Percentiles rank a stretch among this genome's conserved stretches.
These are phyloP conservation scores for Xanthoconium stramineum DNA, from an alignment of 768 basidiomycete species.

Conservation along the genomic window DNA sequence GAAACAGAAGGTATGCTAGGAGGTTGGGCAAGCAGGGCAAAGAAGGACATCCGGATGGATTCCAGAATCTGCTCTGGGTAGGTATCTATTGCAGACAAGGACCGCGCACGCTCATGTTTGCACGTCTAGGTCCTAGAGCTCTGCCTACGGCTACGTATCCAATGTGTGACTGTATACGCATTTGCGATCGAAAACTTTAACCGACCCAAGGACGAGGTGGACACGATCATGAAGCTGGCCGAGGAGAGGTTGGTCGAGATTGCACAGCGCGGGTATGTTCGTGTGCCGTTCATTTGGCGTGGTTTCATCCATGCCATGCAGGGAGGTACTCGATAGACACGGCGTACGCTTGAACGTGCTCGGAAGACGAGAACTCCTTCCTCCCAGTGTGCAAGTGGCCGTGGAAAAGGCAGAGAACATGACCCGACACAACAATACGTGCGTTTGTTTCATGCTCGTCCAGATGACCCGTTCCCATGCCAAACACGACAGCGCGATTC, in stretches of 20 bases:
- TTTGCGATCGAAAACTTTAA: constrained; percentile 98
- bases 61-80: constrained; percentile 74
- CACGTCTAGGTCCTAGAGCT: constrained; percentile 74
- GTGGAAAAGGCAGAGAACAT: constrained; percentile 68
- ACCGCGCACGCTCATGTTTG: not conserved
- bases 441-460: constrained; percentile 1
- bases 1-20: constrained; percentile 89
- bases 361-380: constrained; percentile 74
- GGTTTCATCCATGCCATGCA: constrained; percentile 26
- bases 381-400: constrained; percentile 67
- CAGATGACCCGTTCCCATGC: not conserved
- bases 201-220: constrained; percentile 79
- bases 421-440: constrained; percentile 75
- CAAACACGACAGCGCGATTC: constrained; percentile 60
- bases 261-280: constrained; percentile 71
- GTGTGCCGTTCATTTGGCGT: not conserved
- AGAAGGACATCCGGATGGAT: constrained; percentile 85
- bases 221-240: constrained; percentile 82
- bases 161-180: constrained; percentile 92
- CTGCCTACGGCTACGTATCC: constrained; percentile 74
- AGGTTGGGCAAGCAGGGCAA: constrained; percentile 57
- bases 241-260: constrained; percentile 77
- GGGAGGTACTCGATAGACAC: constrained; percentile 76
- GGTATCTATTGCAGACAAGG: constrained; percentile 25
- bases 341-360: constrained; percentile 84